Evolutionary conservation across 2,329 filamentous ascomycete genomes (phyloP).

Genomic region (Clonostachys byssicola): DNA sequence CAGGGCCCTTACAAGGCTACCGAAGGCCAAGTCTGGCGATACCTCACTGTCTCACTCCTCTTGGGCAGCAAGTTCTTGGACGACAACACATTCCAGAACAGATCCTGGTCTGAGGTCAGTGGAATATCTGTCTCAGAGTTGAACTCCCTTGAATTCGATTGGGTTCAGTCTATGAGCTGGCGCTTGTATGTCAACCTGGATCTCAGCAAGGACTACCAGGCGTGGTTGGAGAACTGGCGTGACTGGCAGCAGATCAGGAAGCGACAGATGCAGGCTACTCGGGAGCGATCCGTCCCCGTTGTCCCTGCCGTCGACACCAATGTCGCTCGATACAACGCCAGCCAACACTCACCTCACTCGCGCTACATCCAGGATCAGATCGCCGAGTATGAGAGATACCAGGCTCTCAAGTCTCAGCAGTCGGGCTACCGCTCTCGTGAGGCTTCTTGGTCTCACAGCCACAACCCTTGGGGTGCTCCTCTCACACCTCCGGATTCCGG

Average conservation of each 20-base stretch:
- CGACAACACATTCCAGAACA: conserved; percentile 97
- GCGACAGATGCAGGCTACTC: conserved; percentile 40
- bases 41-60: conserved; percentile 79
- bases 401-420: conserved; percentile 37
- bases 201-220: conserved; percentile 66
- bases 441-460: conserved; percentile 25
- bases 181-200: conserved; percentile 82
- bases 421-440: conserved; percentile 39
- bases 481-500: conserved; percentile 58
- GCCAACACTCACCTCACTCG: conserved; percentile 29
- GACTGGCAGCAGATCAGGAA: conserved; percentile 54
- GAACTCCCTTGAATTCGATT: conserved; percentile 82
- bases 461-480: conserved; percentile 42
- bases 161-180: conserved; percentile 81
- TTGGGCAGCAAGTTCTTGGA: conserved; percentile 94
- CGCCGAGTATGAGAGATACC: conserved; percentile 45
- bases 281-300: conserved; percentile 44
- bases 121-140: conserved; percentile 81
- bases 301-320: conserved; percentile 43
- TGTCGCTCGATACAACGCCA: conserved; percentile 29
- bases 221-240: conserved; percentile 58
- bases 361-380: conserved; percentile 51
- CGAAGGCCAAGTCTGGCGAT: conserved; percentile 76
- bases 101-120: conserved; percentile 93
- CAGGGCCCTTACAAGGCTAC: conserved; percentile 50